These are phyloP conservation scores for Globisporangium ultimum DNA, from an alignment of 352 stramenopile genomes.

Conservation along the genomic window DNA sequence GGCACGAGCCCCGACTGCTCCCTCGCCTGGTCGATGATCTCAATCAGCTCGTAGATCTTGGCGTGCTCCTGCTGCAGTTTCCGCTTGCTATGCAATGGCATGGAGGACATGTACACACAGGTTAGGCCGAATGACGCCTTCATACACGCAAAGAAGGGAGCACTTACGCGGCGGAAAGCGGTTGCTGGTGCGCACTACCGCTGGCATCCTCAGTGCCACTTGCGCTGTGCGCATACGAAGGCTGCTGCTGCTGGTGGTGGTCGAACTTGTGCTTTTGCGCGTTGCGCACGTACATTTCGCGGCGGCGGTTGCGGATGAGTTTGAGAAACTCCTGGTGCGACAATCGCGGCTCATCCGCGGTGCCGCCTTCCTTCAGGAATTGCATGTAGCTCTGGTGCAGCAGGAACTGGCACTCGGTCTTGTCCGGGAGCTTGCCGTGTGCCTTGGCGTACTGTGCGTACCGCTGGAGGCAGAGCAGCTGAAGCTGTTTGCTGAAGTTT, in stretches of 20 bases:
- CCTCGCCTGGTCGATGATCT: constrained; percentile 52
- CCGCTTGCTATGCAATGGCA: constrained; percentile 26
- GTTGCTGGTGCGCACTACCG: not conserved
- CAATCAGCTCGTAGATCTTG: constrained; percentile 60
- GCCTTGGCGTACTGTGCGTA: constrained; percentile 44
- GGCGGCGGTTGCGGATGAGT: constrained; percentile 61
- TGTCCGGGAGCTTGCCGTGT: constrained; percentile 36
- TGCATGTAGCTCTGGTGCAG: constrained; percentile 50
- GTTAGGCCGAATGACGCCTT: too few relatives aligned
- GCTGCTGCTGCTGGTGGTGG: not conserved
- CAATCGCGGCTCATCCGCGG: constrained; percentile 41
- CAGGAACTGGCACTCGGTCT: constrained; percentile 43
- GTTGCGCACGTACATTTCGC: constrained; percentile 44
- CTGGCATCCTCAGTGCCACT: not conserved
- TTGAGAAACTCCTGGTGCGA: constrained; percentile 61
- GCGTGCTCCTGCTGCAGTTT: constrained; percentile 46
- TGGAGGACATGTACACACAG: not conserved
- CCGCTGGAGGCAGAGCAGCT: constrained; percentile 53
- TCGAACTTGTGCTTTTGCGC: constrained; percentile 18
- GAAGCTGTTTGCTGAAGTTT: constrained; percentile 69
- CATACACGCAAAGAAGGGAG: not conserved
- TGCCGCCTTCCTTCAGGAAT: constrained; percentile 50
- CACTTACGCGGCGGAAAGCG: constrained; percentile 26
- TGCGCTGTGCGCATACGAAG: not conserved
- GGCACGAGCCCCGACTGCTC: constrained; percentile 23